Evolutionary conservation across 225 moss, liverwort and hornwort genomes (phyloP).

Genomic region (Pseudoscleropodium purum): DNA sequence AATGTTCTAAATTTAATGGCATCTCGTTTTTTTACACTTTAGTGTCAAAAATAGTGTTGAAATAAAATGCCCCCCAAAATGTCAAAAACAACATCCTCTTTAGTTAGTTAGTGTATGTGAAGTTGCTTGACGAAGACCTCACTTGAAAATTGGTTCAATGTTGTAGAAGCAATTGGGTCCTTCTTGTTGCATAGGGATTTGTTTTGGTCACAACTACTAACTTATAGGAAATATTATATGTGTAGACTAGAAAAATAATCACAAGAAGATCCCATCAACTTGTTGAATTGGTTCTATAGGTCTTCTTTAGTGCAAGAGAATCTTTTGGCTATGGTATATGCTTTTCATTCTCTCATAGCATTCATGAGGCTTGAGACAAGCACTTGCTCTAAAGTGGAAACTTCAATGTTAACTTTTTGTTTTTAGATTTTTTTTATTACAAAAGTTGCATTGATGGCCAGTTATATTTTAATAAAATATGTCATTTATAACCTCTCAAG

Average conservation of each 20-base stretch:
- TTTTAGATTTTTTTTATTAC: not conserved
- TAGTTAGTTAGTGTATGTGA: not conserved
- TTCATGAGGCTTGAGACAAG: not conserved
- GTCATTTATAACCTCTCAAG: not conserved
- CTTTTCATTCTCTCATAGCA: not conserved
- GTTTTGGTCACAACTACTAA: too few relatives aligned
- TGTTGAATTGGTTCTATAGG: not conserved
- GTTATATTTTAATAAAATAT: not conserved
- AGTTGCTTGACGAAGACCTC: not conserved
- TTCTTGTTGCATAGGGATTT: not conserved
- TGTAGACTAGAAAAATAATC: not conserved
- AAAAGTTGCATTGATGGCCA: not conserved
- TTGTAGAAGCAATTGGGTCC: not conserved
- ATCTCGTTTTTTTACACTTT: too few relatives aligned
- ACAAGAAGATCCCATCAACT: not conserved
- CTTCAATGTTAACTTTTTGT: accelerated
- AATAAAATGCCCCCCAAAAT: too few relatives aligned
- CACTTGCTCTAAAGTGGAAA: not conserved
- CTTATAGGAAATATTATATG: not conserved
- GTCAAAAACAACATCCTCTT: not conserved
- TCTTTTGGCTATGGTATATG: not conserved
- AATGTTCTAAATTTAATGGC: not conserved
- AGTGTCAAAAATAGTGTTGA: accelerated
- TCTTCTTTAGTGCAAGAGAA: not conserved
- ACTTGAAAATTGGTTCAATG: not conserved